Base-by-base conservation (phyloP, 768 basidiomycete genomes). In the Termitomyces eurrhizus region DNA sequence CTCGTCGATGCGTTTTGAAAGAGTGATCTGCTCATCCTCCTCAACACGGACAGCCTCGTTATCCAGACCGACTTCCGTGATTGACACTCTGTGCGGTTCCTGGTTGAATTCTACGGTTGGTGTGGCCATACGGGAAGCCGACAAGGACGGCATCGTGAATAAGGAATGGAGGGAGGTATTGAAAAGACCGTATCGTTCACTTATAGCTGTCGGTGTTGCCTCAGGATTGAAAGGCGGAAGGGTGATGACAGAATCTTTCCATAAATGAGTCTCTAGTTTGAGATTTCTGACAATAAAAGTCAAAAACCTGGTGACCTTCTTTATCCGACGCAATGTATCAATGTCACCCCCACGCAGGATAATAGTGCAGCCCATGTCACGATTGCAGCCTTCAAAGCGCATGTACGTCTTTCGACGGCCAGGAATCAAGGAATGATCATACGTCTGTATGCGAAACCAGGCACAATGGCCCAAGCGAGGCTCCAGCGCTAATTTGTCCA, bases 321-420 rank as follows among this genome's bases (percentile, higher is more conserved):
- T 99, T 70, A 98, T 83, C 57, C 88, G 88, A 55, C 83, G 82
- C 57, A 99, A 75, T 0, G 86, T 92, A 42, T 89, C 88, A 58
- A 89, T 80, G 68, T 95, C 84, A 4, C 85, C 95, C 11, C 97
- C 97, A 46, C 97, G 84, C 50, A 99, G 73, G 42, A 98, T 81
- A 65, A 99, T 89, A 2, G 97, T 98, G 65, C 95, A 98, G 0
- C 95, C 95, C 83, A 93, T 90, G 63, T 97, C 93, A 53, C 84
- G 83, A 69, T 84, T 90, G 68, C 95, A 97, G 2, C 96, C 96
- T 73, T 99, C 97, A 68, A 99, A 98, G 1, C 97, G 89, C 93
- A 99, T 95, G 69, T 93, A 91, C 0, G 96, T 93, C 78, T 99
- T 99, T 58, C 97, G 82, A 18, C 83, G 83, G 21, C 94, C 95